These are phyloP conservation scores for Harringtonia lauricola DNA, from an alignment of 2,329 filamentous ascomycete species.

Conservation along the genomic window DNA sequence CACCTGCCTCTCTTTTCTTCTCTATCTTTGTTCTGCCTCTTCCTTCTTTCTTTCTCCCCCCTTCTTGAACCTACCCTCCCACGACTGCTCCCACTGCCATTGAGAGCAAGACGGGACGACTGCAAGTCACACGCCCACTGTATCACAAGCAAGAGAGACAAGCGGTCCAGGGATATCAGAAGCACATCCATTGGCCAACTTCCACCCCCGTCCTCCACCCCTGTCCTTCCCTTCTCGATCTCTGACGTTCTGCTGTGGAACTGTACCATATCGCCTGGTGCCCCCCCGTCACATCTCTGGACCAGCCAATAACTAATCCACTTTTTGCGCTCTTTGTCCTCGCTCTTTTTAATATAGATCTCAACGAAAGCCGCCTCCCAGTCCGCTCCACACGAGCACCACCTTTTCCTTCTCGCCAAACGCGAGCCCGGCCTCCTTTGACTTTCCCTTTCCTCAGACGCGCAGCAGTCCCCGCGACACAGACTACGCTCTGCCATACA, in stretches of 20 bases:
- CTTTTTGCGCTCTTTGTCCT: neutral
- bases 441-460: slow-evolving; percentile 18
- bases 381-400: slow-evolving; percentile 34
- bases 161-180: too few relatives aligned
- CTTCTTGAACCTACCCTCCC: neutral
- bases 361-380: slow-evolving; percentile 34
- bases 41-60: neutral
- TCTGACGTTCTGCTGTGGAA: slow-evolving; percentile 16
- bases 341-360: slow-evolving; percentile 25
- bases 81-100: too few relatives aligned
- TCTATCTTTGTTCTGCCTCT: neutral
- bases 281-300: neutral
- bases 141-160: too few relatives aligned
- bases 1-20: neutral
- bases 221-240: slow-evolving; percentile 1
- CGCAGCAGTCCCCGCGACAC: neutral
- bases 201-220: neutral
- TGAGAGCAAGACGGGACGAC: too few relatives aligned
- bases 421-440: slow-evolving; percentile 27
- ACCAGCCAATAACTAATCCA: slow-evolving; percentile 1
- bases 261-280: slow-evolving; percentile 7
- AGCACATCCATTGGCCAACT: too few relatives aligned
- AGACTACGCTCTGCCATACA: slow-evolving; percentile 11
- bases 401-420: slow-evolving; percentile 29
- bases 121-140: too few relatives aligned